These are phyloP conservation scores for Raffaelea ambrosiae DNA, from an alignment of 2,329 filamentous ascomycete genomes.

Conservation along the genomic window DNA sequence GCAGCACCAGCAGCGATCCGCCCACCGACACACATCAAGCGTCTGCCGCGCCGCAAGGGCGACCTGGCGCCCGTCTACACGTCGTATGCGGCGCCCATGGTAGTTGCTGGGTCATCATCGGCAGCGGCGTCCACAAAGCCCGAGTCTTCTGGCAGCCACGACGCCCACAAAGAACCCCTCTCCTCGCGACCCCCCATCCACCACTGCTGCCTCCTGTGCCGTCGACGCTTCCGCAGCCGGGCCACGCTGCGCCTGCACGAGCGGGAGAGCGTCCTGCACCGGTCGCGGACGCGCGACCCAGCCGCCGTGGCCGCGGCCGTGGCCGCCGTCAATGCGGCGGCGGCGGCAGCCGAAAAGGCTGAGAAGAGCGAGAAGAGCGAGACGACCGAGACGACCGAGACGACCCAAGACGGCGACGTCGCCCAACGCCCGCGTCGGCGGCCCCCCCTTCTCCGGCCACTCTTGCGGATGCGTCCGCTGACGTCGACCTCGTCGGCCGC, in stretches of 20 bases:
- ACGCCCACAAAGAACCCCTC: neutral
- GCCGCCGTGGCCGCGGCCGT: constrained; percentile 19
- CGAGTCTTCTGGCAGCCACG: too few species aligned
- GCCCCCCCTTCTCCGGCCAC: too few species aligned
- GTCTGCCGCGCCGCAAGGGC: constrained; percentile 18
- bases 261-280: constrained; percentile 34
- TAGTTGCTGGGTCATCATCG: neutral
- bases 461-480: constrained; percentile 11
- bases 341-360: constrained; percentile 8
- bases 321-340: constrained; percentile 22
- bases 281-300: constrained; percentile 17
- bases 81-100: constrained; percentile 38
- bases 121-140: neutral
- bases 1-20: neutral
- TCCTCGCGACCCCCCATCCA: constrained; percentile 31
- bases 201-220: constrained; percentile 31
- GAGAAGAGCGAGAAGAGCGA: constrained; percentile 3
- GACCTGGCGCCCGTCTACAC: constrained; percentile 31
- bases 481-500: constrained; percentile 2
- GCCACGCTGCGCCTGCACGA: constrained; percentile 34
- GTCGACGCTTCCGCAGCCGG: constrained; percentile 29
- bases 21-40: constrained; percentile 12
- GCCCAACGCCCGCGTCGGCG: too few species aligned
- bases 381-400: constrained; percentile 2
- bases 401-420: neutral